Base-by-base conservation (phyloP, 345 rosid genomes). In the Erucastrum elatum region DNA sequence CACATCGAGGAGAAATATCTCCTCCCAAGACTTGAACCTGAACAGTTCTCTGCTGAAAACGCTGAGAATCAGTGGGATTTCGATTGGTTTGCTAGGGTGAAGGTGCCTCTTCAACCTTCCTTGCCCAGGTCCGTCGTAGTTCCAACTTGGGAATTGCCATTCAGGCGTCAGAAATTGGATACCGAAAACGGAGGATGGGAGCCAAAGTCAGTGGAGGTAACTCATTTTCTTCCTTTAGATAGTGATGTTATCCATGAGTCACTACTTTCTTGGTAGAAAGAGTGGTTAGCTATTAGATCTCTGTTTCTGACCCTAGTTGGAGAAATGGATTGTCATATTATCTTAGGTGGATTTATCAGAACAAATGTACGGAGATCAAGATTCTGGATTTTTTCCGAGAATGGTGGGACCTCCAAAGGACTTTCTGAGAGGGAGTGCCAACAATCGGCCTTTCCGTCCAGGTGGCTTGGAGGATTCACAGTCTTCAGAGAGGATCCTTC, bases 81-180 rank as follows among this genome's bases (percentile, higher is more conserved):
- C 81, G 92, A 94, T 79, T 94, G 98, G 98, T 94, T 94, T 87
- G 86, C 84, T 25, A 87, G 78, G 87, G 95, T 85, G 29, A 88
- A 91, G 67, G 85, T 90, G 66, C 90, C 96, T 5, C 79, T 87
- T 64, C 90, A 92, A 68, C 98, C 92, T 26, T 90, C 97, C 10
- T 73, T 89, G 80, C 88, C 98, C 0, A 87, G 90, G 51, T 82
- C 89, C 21, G 87, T 89, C 64, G 85, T 92, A 58, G 89, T 88
- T 66, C 98, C 97, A 0, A 87, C 84, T 17, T 94, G 98, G 98
- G 98, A 94, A 79, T 80, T 87, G 64, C 98, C 98, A 46, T 94
- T 87, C 77, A 84, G 90, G 74, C 88, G 93, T 44, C 70, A 70
- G 74, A 77, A 80, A 29, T 76, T 70, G 59, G 88, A 82, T 62